phyloP scores from a whole-genome alignment of 768 basidiomycete species.

The Boletus reticuloceps region DNA sequence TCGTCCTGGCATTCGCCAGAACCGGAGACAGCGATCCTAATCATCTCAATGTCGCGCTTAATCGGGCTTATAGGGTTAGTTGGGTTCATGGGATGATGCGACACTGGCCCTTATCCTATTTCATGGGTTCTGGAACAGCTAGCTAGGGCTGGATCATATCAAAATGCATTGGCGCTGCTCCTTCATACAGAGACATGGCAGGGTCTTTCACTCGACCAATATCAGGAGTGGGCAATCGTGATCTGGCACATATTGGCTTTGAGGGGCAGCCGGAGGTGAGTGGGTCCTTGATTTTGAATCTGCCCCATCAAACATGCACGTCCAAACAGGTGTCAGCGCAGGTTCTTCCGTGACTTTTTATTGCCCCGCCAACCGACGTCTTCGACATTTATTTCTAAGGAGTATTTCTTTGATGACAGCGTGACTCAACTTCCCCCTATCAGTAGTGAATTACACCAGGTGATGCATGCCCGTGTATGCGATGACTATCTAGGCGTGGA shows the following conservation, averaged over 20 bases:
- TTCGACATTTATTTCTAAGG: conserved; percentile 50
- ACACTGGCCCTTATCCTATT: conserved; percentile 3
- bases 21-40: conserved; percentile 58
- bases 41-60: conserved; percentile 57
- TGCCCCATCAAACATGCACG: conserved; percentile 1
- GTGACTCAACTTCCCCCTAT: conserved; percentile 35
- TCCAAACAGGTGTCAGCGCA: conserved; percentile 52
- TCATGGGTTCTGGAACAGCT: conserved; percentile 38
- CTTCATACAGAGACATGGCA: conserved; percentile 71
- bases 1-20: conserved; percentile 66
- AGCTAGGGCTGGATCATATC: conserved; percentile 68
- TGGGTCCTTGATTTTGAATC: conserved; percentile 8
- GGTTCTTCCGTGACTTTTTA: conserved; percentile 64
- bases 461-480: conserved; percentile 40
- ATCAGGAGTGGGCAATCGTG: conserved; percentile 68
- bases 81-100: background rate
- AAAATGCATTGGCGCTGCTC: conserved; percentile 57
- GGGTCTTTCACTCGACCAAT: conserved; percentile 61
- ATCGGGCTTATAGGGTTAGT: conserved; percentile 66
- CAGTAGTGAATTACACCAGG: conserved; percentile 42
- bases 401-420: conserved; percentile 51
- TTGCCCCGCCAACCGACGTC: conserved; percentile 53
- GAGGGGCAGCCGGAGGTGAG: conserved; percentile 66
- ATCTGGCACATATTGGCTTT: conserved; percentile 77
- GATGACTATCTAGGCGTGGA: conserved; percentile 15